phyloP scores from a whole-genome alignment of 768 basidiomycete genomes.

The Gloeopeniophorella convolvens region DNA sequence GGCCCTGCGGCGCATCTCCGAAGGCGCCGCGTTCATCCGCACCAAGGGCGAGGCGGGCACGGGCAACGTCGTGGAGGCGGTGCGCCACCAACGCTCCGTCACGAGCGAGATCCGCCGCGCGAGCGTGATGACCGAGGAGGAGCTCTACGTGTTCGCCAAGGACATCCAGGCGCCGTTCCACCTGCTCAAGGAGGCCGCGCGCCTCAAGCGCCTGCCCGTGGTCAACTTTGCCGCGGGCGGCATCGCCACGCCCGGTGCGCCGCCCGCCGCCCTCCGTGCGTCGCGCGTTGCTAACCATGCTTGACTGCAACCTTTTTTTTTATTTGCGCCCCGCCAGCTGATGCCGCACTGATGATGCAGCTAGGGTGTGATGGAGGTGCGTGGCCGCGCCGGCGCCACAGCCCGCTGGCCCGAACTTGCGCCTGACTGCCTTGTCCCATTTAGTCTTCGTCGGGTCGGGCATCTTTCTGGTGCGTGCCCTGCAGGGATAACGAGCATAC shows the following conservation, averaged over 20 bases:
- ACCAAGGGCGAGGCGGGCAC: constrained; percentile 94
- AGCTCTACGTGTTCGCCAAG: constrained; percentile 89
- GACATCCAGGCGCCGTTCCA: constrained; percentile 93
- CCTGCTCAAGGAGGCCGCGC: constrained; percentile 91
- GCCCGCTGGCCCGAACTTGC: no score
- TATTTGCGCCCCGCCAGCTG: constrained; percentile 42
- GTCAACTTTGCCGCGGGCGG: constrained; percentile 98
- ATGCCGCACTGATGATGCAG: constrained; percentile 99
- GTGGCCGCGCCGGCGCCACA: no score
- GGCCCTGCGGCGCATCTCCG: constrained; percentile 91
- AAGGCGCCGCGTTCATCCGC: constrained; percentile 97
- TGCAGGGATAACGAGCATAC: neutral
- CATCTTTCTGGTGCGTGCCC: constrained; percentile 83
- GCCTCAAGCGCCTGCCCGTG: constrained; percentile 86
- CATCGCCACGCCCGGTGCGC: constrained; percentile 79
- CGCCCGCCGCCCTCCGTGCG: neutral
- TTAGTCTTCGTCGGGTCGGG: constrained; percentile 96
- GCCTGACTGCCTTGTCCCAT: no score
- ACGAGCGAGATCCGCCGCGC: constrained; percentile 80
- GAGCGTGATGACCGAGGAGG: constrained; percentile 87
- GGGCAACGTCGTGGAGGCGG: constrained; percentile 89
- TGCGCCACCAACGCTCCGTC: constrained; percentile 83
- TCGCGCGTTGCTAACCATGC: constrained; percentile 2
- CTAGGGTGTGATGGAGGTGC: constrained; percentile 96
- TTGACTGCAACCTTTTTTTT: constrained; percentile 4